These are phyloP conservation scores for Dispira simplex DNA, from an alignment of 192 early-diverging fungal genomes.

Conservation along the genomic window DNA sequence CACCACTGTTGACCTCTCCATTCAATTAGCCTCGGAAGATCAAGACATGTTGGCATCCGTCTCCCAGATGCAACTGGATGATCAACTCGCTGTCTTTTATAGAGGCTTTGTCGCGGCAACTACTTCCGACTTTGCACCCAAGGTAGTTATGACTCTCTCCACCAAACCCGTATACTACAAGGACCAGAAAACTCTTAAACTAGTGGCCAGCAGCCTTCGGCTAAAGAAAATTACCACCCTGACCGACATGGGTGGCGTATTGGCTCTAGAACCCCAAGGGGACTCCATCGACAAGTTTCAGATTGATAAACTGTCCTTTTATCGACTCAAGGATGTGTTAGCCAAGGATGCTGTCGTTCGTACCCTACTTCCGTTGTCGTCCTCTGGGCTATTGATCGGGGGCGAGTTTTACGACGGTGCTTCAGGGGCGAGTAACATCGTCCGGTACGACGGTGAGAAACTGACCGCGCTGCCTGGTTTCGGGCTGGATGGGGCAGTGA, in stretches of 20 bases:
- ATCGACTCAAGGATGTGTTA: conserved; percentile 20
- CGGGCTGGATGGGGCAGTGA: conserved; percentile 33
- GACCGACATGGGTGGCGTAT: conserved; percentile 23
- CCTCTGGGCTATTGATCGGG: conserved; percentile 34
- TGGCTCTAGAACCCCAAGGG: conserved; percentile 18
- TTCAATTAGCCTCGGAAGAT: conserved; percentile 9
- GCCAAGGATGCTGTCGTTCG: conserved; percentile 30
- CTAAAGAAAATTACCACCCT: conserved; percentile 24
- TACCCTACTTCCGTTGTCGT: conserved; percentile 20
- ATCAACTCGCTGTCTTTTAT: conserved; percentile 28
- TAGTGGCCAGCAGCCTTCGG: conserved; percentile 22
- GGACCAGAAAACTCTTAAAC: conserved; percentile 17
- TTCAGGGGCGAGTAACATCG: conserved; percentile 34
- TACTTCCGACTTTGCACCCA: conserved; percentile 26
- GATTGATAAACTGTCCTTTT: conserved; percentile 19
- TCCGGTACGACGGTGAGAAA: conserved; percentile 26
- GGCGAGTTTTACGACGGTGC: conserved; percentile 33
- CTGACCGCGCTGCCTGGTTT: conserved; percentile 17
- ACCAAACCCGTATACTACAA: conserved; percentile 11
- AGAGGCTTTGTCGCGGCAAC: conserved; percentile 31
- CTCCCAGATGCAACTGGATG: conserved; percentile 23
- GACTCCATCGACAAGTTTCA: conserved; percentile 8
- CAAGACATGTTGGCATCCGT: conserved; percentile 19
- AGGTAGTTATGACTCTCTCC: conserved; percentile 27
- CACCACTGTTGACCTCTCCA: conserved; percentile 4